Evolutionary conservation across 108 stramenopile species (phyloP), one percentile per base, ranked within the genome.

Genomic region (Thalassiosira profunda): DNA sequence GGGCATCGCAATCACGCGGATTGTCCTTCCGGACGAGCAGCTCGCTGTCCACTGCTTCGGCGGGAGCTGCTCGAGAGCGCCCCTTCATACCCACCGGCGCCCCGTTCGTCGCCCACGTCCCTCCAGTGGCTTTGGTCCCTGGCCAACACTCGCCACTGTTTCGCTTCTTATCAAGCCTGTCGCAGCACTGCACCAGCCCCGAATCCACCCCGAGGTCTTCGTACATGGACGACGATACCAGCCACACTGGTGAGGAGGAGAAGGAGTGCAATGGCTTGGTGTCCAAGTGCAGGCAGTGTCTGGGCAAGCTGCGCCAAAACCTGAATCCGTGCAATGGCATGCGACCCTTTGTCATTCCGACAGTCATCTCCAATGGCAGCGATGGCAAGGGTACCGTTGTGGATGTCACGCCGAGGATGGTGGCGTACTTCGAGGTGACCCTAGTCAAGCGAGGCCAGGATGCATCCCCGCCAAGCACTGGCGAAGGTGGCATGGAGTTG

Each of bases 381-480:
- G 30, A 17, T 28, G n/a, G n/a, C n/a, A n/a, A 21, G 7, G 44
- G 15, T n/a, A 4, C 34, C 17, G 31, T 44, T 21, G 40, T 86
- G 11, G 61, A 88, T 56, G 65, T 93, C 37, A 86, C 86, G 2
- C 91, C 91, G 10, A 66, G 87, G 10, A 47, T 88, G 24, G 58
- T 89, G n/a, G 76, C 82, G 5, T 93, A 93, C 63, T 93, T 71
- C 57, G 91, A 93, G 75, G 85, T 93, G 21, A 58, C 70, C 28
- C 86, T 92, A 42, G 33, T 87, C 26, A 58, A 65, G 37, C 33
- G 31, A 25, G 47, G 17, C 24, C 35, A 18, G n/a, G 31, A 36
- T 29, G 35, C 26, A 25, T 6, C 3, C 3, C 4, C 21, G 24
- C 21, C 11, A 25, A 25, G n/a, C n/a, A 35, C 15, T 23, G 24